Evolutionary conservation across 2,329 filamentous ascomycete species (phyloP).

Genomic region (Phialemonium atrogriseum): DNA sequence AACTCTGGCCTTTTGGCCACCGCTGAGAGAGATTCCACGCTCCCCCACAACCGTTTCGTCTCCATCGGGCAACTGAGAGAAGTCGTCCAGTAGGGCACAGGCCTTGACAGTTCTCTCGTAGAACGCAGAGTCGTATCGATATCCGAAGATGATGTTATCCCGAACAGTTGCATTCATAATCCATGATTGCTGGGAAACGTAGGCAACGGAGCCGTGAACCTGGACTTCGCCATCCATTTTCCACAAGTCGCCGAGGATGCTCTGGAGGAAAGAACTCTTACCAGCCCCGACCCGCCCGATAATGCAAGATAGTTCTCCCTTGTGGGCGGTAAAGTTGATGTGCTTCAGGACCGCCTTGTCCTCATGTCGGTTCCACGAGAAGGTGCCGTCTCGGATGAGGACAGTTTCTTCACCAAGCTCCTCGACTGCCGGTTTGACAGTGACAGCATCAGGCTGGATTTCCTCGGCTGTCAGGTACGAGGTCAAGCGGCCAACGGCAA

Average conservation of each 20-base stretch:
- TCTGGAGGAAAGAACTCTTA: slow-evolving; percentile 87
- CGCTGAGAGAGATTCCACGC: slow-evolving; percentile 89
- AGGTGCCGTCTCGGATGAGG: slow-evolving; percentile 72
- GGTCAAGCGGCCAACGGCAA: slow-evolving; percentile 80
- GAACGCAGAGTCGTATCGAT: slow-evolving; percentile 86
- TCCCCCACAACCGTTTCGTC: slow-evolving; percentile 96
- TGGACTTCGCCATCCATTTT: slow-evolving; percentile 78
- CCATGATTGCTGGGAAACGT: slow-evolving; percentile 90
- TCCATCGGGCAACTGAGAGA: slow-evolving; percentile 84
- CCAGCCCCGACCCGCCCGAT: slow-evolving; percentile 92
- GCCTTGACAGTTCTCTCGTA: slow-evolving; percentile 90
- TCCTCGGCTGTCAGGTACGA: slow-evolving; percentile 83
- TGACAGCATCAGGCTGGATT: slow-evolving; percentile 76
- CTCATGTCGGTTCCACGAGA: slow-evolving; percentile 90
- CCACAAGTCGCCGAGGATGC: slow-evolving; percentile 84
- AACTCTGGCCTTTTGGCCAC: slow-evolving; percentile 90
- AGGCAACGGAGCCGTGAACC: slow-evolving; percentile 75
- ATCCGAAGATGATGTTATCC: slow-evolving; percentile 95
- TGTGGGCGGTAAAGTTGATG: slow-evolving; percentile 81
- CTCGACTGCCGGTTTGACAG: slow-evolving; percentile 58
- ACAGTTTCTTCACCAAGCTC: slow-evolving; percentile 81
- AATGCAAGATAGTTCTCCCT: slow-evolving; percentile 87
- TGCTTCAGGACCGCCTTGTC: slow-evolving; percentile 64
- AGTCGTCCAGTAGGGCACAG: slow-evolving; percentile 85
- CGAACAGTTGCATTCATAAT: slow-evolving; percentile 96